Conservation (phyloP, 2,329 filamentous ascomycete genomes). For the Lachnellula hyalina region DNA sequence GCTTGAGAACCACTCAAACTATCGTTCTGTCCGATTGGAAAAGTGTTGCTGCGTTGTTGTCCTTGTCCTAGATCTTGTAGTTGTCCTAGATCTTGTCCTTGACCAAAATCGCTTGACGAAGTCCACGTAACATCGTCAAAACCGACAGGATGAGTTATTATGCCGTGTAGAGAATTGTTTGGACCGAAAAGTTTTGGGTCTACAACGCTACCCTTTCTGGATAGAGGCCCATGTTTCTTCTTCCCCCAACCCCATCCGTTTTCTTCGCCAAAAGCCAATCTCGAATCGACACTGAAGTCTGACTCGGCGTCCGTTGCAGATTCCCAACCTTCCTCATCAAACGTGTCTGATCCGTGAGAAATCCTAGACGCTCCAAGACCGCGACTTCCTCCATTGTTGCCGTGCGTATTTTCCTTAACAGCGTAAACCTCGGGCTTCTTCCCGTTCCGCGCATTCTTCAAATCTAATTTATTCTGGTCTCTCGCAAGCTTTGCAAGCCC, state of each 20-base stretch:
- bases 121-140: constrained; percentile 40
- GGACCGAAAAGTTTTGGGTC: constrained; percentile 56
- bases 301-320: constrained; percentile 50
- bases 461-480: constrained; percentile 32
- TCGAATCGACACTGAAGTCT: constrained; percentile 49
- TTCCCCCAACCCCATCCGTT: constrained; percentile 33
- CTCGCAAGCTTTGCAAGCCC: constrained; percentile 42
- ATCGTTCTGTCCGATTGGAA: constrained; percentile 19
- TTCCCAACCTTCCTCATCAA: constrained; percentile 53
- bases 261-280: constrained; percentile 53
- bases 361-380: constrained; percentile 25
- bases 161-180: constrained; percentile 54
- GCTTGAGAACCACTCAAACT: constrained; percentile 35
- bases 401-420: constrained; percentile 5
- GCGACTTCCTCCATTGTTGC: constrained; percentile 15
- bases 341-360: constrained; percentile 27
- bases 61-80: no score
- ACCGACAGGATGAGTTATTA: constrained; percentile 51
- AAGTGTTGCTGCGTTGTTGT: constrained; percentile 9
- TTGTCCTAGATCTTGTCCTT: neutral
- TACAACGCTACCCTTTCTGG: constrained; percentile 45
- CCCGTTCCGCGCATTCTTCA: constrained; percentile 29
- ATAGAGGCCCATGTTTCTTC: constrained; percentile 26
- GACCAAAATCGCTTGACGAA: constrained; percentile 27
- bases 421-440: constrained; percentile 15